Conservation (phyloP, 805 yeast species). For the Candida coleopterorum region DNA sequence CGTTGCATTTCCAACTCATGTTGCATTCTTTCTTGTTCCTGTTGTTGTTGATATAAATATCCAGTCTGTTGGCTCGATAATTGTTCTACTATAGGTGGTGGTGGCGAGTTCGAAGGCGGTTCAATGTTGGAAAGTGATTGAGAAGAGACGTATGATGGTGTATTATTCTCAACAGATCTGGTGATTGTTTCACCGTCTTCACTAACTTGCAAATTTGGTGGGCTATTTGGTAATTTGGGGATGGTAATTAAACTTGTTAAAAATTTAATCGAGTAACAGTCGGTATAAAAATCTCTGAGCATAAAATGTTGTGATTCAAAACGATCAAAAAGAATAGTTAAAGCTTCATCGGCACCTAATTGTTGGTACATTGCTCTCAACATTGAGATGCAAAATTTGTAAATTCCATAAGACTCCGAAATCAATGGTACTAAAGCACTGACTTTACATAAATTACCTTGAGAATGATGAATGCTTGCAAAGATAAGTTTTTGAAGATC, state of each 20-base stretch:
- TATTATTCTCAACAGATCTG: slow-evolving; percentile 20
- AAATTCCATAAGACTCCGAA: slow-evolving; percentile 88
- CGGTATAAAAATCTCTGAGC: slow-evolving; percentile 80
- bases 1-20: slow-evolving; percentile 62
- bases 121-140: slow-evolving; percentile 27
- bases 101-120: slow-evolving; percentile 23
- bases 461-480: slow-evolving; percentile 59
- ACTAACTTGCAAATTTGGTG: slow-evolving; percentile 52
- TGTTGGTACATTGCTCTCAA: slow-evolving; percentile 78
- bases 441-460: slow-evolving; percentile 68
- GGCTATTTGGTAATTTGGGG: slow-evolving; percentile 57
- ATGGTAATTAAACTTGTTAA: slow-evolving; percentile 76
- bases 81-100: slow-evolving; percentile 34
- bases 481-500: slow-evolving; percentile 73
- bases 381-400: slow-evolving; percentile 86
- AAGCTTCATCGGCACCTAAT: slow-evolving; percentile 68
- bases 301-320: slow-evolving; percentile 68
- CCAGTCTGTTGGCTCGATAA: slow-evolving; percentile 52
- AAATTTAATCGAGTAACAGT: slow-evolving; percentile 79
- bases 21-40: slow-evolving; percentile 56
- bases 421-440: slow-evolving; percentile 87
- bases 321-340: slow-evolving; percentile 67
- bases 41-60: slow-evolving; percentile 46
- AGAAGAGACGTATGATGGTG: slow-evolving; percentile 40
- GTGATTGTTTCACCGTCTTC: slow-evolving; percentile 39